Conservation (phyloP, 139 green algal genomes). For the Spirogloea muscicola region DNA sequence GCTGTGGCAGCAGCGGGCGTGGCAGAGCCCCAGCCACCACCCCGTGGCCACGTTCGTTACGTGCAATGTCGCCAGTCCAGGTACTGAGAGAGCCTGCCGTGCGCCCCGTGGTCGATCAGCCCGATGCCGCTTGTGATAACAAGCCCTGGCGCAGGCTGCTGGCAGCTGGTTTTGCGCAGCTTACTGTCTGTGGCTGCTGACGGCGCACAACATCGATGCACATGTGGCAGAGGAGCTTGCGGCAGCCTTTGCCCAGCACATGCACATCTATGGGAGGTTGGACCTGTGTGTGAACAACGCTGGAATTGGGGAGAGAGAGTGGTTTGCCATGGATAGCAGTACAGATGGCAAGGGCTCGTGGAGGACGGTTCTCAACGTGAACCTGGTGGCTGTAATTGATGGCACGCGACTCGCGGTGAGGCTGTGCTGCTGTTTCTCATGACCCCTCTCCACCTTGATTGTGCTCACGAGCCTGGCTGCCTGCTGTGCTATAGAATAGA, state of each 20-base stretch:
- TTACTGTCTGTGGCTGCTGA: no score
- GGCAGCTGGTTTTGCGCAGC: no score
- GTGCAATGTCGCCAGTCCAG: conserved; percentile 40
- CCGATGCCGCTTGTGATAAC: no score
- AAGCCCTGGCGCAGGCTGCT: no score
- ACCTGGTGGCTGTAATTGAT: conserved; percentile 32
- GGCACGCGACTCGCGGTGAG: conserved; percentile 25
- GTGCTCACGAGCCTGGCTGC: no score
- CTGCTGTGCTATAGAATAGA: no score
- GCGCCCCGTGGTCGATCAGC: no score
- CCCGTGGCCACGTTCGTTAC: conserved; percentile 32
- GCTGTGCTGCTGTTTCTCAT: background rate
- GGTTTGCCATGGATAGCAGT: conserved; percentile 6
- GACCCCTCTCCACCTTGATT: no score
- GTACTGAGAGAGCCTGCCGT: no score
- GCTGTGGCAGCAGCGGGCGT: no score
- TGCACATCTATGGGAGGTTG: conserved; percentile 17
- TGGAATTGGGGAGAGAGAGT: conserved; percentile 38
- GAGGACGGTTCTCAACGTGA: conserved; percentile 14
- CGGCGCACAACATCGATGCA: no score
- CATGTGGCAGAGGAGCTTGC: conserved; percentile 35
- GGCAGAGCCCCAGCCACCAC: background rate
- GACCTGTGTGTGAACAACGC: conserved; percentile 52
- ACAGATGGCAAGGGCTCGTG: background rate
- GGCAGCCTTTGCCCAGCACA: conserved; percentile 28